Conservation (phyloP, 352 stramenopile genomes). For the Phytopythium kandeliae region DNA sequence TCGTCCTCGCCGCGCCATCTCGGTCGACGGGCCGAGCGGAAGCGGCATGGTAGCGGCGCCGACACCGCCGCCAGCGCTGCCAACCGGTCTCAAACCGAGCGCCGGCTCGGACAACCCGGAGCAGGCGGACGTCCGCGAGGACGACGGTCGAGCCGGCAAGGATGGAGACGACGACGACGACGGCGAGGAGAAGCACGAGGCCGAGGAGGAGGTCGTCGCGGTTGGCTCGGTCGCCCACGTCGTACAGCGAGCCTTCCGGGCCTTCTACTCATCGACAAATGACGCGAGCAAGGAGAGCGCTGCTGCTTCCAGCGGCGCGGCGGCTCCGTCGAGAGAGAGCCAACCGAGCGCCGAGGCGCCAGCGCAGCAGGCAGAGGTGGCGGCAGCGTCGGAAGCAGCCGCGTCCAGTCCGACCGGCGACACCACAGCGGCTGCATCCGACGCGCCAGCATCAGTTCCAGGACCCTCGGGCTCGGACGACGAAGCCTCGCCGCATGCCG, state of each 20-base stretch:
- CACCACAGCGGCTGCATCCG: background rate
- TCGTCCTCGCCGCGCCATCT: too few species aligned
- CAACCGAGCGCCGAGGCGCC: too few species aligned
- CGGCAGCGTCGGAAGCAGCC: background rate
- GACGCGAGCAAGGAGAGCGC: background rate
- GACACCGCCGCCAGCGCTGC: background rate
- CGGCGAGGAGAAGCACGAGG: slow-evolving; percentile 10
- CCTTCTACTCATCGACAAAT: slow-evolving; percentile 28
- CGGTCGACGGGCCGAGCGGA: background rate
- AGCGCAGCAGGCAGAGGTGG: background rate
- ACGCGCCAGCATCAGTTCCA: background rate
- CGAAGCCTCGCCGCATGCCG: background rate
- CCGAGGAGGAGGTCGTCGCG: slow-evolving; percentile 56
- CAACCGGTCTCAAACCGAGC: background rate
- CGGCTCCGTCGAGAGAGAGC: background rate
- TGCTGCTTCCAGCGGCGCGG: background rate
- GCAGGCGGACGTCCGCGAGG: background rate
- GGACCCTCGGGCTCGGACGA: background rate
- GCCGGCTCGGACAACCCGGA: background rate
- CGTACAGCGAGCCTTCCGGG: slow-evolving; percentile 59
- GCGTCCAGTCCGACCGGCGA: background rate
- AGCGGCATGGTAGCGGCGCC: background rate
- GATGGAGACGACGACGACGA: slow-evolving; percentile 9
- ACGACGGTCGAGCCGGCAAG: background rate
- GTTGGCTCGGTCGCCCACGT: slow-evolving; percentile 72